phyloP scores from a whole-genome alignment of 2,329 filamentous ascomycete genomes.

The Myotisia sp. region DNA sequence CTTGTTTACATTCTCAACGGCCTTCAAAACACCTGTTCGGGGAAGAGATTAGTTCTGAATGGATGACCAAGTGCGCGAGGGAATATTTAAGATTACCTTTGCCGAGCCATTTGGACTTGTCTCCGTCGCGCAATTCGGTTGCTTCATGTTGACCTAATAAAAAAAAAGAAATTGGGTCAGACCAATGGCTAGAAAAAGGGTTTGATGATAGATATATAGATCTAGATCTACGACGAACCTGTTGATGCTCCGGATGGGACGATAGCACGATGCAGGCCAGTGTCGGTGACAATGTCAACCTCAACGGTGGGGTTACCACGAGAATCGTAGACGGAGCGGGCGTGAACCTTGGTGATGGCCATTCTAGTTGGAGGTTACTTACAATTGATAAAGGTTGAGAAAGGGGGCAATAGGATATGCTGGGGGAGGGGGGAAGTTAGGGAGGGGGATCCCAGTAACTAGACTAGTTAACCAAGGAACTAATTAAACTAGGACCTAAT shows the following conservation, averaged over 20 bases:
- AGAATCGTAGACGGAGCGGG: constrained; percentile 95
- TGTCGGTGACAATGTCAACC: constrained; percentile 93
- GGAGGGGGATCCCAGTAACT: too few relatives aligned
- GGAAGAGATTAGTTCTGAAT: too few relatives aligned
- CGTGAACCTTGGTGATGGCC: constrained; percentile 81
- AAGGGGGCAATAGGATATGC: constrained; percentile 1
- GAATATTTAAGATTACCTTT: constrained; percentile 44
- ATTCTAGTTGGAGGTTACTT: constrained; percentile 36
- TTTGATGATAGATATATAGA: too few relatives aligned
- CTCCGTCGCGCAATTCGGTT: constrained; percentile 78
- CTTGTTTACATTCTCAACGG: constrained; percentile 73
- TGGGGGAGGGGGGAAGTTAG: not conserved
- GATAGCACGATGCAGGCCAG: constrained; percentile 91
- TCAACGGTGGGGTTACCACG: constrained; percentile 96
- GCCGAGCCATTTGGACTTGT: constrained; percentile 73
- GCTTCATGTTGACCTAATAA: constrained; percentile 68
- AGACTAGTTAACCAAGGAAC: too few relatives aligned
- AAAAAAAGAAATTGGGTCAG: not conserved
- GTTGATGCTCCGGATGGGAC: constrained; percentile 94
- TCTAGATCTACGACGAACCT: constrained; percentile 41
- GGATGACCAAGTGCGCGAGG: too few relatives aligned
- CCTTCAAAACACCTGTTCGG: constrained; percentile 51
- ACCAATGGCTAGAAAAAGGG: too few relatives aligned
- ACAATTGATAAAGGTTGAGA: constrained; percentile 5
- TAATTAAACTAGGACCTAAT: too few relatives aligned